Evolutionary conservation across 441 rosid species (phyloP), one percentile per base, ranked within the genome.

Genomic region (Theobroma grandiflorum): DNA sequence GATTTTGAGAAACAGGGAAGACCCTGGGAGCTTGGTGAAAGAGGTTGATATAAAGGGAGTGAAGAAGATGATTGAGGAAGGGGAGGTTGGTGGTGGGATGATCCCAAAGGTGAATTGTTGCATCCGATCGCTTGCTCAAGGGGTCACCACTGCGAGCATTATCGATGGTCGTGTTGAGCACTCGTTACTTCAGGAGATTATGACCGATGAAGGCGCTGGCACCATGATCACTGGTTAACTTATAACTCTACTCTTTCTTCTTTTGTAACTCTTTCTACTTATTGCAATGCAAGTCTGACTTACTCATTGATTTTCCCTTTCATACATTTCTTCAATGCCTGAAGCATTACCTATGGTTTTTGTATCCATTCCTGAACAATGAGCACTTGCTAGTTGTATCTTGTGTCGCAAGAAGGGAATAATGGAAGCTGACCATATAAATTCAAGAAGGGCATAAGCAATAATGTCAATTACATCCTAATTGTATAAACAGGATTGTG

Each of bases 101-200:
- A 96, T 95, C 42, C 99, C 99, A 0, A 96, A 96, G 78, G 99
- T 96, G 31, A 92, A 86, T 77, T 95, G 98, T 73, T 96, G 99
- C 6, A 91, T 96, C 16, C 82, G 96, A 43, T 94, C 99, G 0
- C 83, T 96, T 58, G 95, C 97, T 26, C 98, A 96, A 79, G 98
- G 99, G 5, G 98, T 94, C 11, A 92, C 82, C 81, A 95, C 98
- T 0, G 94, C 98, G 0, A 95, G 98, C 86, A 93, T 96, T 55
- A 93, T 93, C 38, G 99, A 94, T 84, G 98, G 99, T 2, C 75
- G 98, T 81, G 90, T 90, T 70, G 85, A 91, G 7, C 98, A 94
- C 80, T 94, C 98, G 8, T 75, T 96, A 83, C 95, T 96, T 76
- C 91, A 88, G 49, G 99, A 96, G 91, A 90, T 96, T 78, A 84